Percentiles rank a stretch among this genome's conserved stretches.
Evolutionary conservation across 805 yeast genomes (phyloP).

Genomic region (Isabelozyma rhagii): DNA sequence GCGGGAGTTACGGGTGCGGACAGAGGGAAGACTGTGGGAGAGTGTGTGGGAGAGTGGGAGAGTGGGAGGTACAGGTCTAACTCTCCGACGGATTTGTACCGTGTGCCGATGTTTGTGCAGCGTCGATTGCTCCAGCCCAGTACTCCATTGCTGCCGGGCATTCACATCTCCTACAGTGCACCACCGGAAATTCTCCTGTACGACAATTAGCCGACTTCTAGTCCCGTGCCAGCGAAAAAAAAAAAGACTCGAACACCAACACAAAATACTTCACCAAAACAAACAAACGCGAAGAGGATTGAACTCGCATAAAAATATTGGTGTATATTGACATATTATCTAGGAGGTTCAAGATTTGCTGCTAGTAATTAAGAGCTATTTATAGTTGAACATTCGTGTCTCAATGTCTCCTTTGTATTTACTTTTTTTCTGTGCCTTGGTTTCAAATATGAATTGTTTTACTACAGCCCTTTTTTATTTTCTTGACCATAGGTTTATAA

Average conservation of each 20-base stretch:
- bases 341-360: background rate
- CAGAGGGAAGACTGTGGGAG: too few species aligned
- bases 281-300: background rate
- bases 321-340: background rate
- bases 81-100: background rate
- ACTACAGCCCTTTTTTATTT: slow-evolving; percentile 1
- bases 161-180: background rate
- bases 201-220: background rate
- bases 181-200: background rate
- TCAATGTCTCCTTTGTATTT: background rate
- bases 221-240: background rate
- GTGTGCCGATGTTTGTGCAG: background rate
- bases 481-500: background rate
- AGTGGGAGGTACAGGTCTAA: background rate
- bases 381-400: background rate
- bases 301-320: background rate
- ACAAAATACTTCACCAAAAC: background rate
- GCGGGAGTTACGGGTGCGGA: too few species aligned
- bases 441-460: background rate
- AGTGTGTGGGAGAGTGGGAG: too few species aligned
- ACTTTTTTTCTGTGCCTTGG: background rate
- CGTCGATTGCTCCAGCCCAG: too few species aligned
- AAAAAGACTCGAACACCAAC: background rate
- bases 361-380: background rate
- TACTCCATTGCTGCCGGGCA: background rate